These are phyloP conservation scores for Suillus cothurnatus DNA, from an alignment of 768 basidiomycete species.

Conservation along the genomic window DNA sequence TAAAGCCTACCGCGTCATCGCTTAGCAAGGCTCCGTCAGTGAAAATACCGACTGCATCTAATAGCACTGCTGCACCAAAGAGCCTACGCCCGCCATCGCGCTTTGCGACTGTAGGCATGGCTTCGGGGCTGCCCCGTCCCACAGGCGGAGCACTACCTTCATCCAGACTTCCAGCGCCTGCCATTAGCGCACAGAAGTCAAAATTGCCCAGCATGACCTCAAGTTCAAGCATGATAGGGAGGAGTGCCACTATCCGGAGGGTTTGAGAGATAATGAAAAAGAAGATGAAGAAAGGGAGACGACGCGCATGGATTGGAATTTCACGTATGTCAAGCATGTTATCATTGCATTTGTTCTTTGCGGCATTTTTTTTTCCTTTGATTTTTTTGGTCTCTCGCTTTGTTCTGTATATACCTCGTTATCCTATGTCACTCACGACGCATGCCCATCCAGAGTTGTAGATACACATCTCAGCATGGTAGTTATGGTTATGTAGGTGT, in stretches of 20 bases:
- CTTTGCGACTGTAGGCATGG: constrained; percentile 5
- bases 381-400: constrained; percentile 1
- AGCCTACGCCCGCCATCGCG: constrained; percentile 15
- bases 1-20: constrained; percentile 9
- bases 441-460: constrained; percentile 2
- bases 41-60: not conserved
- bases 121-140: constrained; percentile 14
- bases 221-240: constrained; percentile 8
- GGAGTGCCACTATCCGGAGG: constrained; percentile 9
- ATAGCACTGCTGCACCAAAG: not conserved
- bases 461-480: constrained; percentile 1
- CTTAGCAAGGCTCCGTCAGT: constrained; percentile 10
- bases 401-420: not conserved
- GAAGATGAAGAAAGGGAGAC: not conserved
- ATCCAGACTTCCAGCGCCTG: constrained; percentile 17
- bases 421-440: constrained; percentile 1
- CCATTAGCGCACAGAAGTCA: constrained; percentile 11
- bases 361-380: constrained; percentile 6
- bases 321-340: constrained; percentile 7
- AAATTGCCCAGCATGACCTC: not conserved
- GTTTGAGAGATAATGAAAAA: not conserved
- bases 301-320: not conserved
- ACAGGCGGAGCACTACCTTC: not conserved
- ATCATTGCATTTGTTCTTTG: constrained; percentile 6
- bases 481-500: not conserved